Base-by-base conservation (phyloP, 768 basidiomycete species). In the Hypholoma fasciculare region DNA sequence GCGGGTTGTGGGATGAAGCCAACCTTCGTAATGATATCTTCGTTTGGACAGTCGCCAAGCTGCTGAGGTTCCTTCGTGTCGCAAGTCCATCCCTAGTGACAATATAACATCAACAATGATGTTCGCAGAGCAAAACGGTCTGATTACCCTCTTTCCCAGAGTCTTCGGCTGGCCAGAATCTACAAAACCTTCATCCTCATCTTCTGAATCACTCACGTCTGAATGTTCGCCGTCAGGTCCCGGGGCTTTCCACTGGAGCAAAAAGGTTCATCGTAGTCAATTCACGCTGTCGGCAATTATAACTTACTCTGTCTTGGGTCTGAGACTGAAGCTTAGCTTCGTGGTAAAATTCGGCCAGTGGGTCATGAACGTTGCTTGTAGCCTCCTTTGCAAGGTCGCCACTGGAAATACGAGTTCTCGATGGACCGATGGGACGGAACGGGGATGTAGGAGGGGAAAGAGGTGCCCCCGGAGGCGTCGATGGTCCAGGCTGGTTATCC, bases 21-120 rank as follows among this genome's bases (percentile, higher is more conserved):
- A 13, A 19, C 90, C 79, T 90, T 90, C 65, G 88, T 86, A 34
- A 91, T 78, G 48, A 94, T 81, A 63, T 87, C 82, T 67, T 92
- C 87, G 65, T 94, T 94, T 3, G 76, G 75, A 57, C 83, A 85
- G 4, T 66, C 49, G 6, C 34, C 65, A 1, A 54, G 64, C 13
- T 59, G 63, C 56, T 65, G 70, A 1, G 58, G 65, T 26, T 75
- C 74, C 62, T 80, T 82, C 14, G 72, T 72, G 61, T 92, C 89
- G 66, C 88, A 89, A 13, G 83, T 73, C 71, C 83, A 92, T n/a
- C 83, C 84, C 87, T 90, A 52, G 34, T 49, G 47, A 57, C 46
- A 42, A 42, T 16, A 40, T 44, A 36, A 38, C 46, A 23, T 58
- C 59, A 23, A 40, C 50, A 30, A 43, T 54, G 54, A 47, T 14